Evolutionary conservation across 768 basidiomycete species (phyloP).

Genomic region (Rhizopogon vesiculosus): DNA sequence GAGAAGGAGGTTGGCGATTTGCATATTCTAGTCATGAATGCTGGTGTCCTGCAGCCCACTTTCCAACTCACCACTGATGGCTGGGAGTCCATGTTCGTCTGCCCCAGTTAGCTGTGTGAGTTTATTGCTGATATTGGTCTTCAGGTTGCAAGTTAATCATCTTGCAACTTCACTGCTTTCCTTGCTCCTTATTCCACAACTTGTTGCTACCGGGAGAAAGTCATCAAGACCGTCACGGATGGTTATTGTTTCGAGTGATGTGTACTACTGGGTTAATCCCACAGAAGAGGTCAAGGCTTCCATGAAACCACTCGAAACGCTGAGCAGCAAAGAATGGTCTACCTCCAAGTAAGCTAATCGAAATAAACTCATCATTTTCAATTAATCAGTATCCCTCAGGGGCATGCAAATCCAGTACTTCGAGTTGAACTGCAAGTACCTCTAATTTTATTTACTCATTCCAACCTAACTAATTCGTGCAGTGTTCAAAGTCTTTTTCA

Average conservation of each 20-base stretch:
- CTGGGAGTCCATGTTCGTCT: constrained; percentile 40
- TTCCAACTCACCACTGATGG: constrained; percentile 33
- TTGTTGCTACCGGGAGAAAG: constrained; percentile 20
- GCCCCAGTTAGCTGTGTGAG: not conserved
- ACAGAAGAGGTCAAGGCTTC: constrained; percentile 15
- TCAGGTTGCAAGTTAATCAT: constrained; percentile 33
- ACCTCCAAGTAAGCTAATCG: constrained; percentile 11
- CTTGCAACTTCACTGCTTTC: constrained; percentile 27
- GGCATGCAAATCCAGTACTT: constrained; percentile 16
- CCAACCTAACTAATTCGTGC: not conserved
- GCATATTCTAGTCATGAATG: constrained; percentile 44
- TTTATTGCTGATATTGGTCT: not conserved
- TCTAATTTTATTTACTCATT: not conserved
- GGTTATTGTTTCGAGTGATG: constrained; percentile 27
- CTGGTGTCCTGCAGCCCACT: constrained; percentile 16
- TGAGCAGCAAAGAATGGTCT: constrained; percentile 18
- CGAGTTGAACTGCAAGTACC: constrained; percentile 21
- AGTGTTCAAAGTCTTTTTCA: constrained; percentile 29
- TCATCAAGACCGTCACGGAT: constrained; percentile 20
- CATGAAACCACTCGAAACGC: constrained; percentile 17
- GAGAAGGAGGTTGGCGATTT: constrained; percentile 18
- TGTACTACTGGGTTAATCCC: constrained; percentile 16
- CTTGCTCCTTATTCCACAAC: constrained; percentile 26
- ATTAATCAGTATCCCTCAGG: constrained; percentile 2
- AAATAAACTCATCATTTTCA: not conserved